Conservation (phyloP, 768 basidiomycete species). For the Lentinula sp. region DNA sequence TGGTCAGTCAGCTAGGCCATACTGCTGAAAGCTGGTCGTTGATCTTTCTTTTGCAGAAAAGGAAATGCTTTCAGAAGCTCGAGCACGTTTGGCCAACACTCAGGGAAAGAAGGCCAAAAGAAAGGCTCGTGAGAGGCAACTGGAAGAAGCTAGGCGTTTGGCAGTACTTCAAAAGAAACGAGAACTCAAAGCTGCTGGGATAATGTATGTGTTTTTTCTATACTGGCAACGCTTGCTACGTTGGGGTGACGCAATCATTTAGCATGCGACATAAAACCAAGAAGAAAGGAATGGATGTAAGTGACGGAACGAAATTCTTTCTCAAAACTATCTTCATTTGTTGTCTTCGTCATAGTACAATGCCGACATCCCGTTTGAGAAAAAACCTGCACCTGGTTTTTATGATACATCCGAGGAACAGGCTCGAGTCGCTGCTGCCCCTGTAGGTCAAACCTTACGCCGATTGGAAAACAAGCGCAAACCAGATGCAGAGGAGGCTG, state of each 20-base stretch:
- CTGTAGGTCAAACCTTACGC: constrained; percentile 85
- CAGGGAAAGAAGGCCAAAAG: constrained; percentile 99
- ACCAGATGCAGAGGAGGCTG: constrained; percentile 89
- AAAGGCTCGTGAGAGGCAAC: constrained; percentile 93
- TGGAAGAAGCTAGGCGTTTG: constrained; percentile 91
- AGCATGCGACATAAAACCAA: constrained; percentile 94
- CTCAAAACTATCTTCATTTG: constrained; percentile 21
- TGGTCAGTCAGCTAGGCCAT: constrained; percentile 34
- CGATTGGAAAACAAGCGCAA: constrained; percentile 96
- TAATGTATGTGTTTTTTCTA: constrained; percentile 68
- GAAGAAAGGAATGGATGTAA: constrained; percentile 95
- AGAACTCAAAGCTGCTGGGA: constrained; percentile 96
- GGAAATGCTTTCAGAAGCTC: constrained; percentile 99
- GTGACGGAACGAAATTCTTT: constrained; percentile 19
- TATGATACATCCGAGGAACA: constrained; percentile 96
- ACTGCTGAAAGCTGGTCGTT: constrained; percentile 4
- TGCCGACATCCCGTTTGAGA: constrained; percentile 97
- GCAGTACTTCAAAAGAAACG: constrained; percentile 97
- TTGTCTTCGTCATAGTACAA: constrained; percentile 72
- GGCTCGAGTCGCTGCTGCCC: constrained; percentile 78
- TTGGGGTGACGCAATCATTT: constrained; percentile 2
- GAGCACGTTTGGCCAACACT: constrained; percentile 96
- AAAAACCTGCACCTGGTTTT: constrained; percentile 91
- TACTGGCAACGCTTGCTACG: constrained; percentile 31
- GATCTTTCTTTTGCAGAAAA: constrained; percentile 55